Evolutionary conservation across 495 filamentous ascomycete genomes (phyloP).

Genomic region (Filosporella fistucella): DNA sequence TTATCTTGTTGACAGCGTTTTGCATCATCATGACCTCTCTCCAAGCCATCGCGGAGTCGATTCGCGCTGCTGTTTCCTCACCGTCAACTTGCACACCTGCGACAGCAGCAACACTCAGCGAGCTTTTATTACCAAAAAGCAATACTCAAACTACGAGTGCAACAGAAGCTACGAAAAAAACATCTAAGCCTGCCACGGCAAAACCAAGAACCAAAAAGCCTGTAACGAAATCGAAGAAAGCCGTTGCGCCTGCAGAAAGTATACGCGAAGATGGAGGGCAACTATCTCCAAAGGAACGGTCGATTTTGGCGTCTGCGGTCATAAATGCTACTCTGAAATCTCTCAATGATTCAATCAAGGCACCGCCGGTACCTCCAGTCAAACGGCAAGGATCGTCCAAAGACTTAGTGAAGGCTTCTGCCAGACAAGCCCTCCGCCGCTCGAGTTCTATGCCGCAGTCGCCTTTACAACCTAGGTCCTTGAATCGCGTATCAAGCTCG

Average conservation of each 20-base stretch:
- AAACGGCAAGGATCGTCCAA: constrained; percentile 23
- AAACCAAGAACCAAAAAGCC: constrained; percentile 32
- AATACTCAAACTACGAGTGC: neutral
- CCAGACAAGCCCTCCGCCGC: constrained; percentile 34
- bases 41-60: constrained; percentile 37
- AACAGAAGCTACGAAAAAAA: neutral
- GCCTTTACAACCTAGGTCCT: constrained; percentile 45
- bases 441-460: constrained; percentile 43
- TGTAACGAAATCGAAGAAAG: constrained; percentile 30
- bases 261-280: constrained; percentile 23
- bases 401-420: constrained; percentile 29
- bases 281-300: constrained; percentile 56
- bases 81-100: constrained; percentile 47
- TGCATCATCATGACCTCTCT: constrained; percentile 39
- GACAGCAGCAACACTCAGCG: constrained; percentile 42
- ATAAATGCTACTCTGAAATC: constrained; percentile 73
- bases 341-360: constrained; percentile 68
- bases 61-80: constrained; percentile 45
- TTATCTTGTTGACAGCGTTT: neutral
- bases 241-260: constrained; percentile 11
- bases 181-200: constrained; percentile 1
- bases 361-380: constrained; percentile 19
- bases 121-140: constrained; percentile 35
- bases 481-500: constrained; percentile 47
- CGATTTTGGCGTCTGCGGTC: constrained; percentile 73